Evolutionary conservation across 164 flowering plant genomes (phyloP), one percentile per base, ranked within the genome.

Genomic region (Santalum album): DNA sequence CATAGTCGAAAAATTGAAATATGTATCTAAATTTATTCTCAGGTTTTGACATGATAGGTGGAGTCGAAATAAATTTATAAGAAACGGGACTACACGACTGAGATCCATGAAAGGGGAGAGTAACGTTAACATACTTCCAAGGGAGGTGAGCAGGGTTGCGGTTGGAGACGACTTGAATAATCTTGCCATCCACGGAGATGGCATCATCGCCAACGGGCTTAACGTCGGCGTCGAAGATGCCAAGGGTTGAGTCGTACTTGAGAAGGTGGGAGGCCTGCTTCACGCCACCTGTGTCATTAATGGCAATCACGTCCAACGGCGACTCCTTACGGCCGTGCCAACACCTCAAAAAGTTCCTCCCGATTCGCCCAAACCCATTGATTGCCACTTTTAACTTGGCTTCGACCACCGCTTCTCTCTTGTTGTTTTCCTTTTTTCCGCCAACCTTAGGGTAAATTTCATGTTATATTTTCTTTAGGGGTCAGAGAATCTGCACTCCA

Each of bases 221-320:
- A 67, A 92, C 98, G 35, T 84, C 90, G 16, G 98, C 98, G 0
- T 92, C 95, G 18, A 92, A 92, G 69, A 80, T 92, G 45, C 98
- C 98, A 1, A 92, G 95, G 49, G 90, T 92, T 56, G 98, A 92
- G 65, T 92, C 98, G 57, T 92, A 92, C 67, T 92, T 92, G 78
- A 92, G 96, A 55, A 92, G 98, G 78, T 92, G 98, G 38, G 98
- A 88, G 35, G 98, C 98, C 54, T 91, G 96, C 74, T 86, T 91
- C 19, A 92, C 85, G 57, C 98, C 96, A 0, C 98, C 98, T 19
- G 87, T 81, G 87, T 92, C 98, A 63, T 92, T 92, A 72, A 92
- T 86, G 73, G 82, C 95, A 22, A 92, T 69, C 61, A 92, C 76
- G 1, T 92, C 96, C 6, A 92, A 75, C 2, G 94, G 96, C 14